Conservation (phyloP, 345 rosid genomes). For the Triadica sebifera region DNA sequence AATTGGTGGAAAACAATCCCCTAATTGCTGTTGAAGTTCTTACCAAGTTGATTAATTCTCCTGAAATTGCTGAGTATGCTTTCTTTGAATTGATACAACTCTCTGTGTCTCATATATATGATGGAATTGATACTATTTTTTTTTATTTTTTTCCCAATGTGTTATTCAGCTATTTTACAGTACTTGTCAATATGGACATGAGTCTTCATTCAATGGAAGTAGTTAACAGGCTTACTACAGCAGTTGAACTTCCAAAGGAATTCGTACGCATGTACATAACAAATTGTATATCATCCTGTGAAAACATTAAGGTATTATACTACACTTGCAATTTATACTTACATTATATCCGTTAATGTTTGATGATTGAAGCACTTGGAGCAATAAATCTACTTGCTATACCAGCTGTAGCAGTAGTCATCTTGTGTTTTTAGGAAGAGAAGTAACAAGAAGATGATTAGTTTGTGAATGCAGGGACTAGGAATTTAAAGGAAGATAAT, state of each 20-base stretch:
- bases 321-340: not conserved
- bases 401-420: not conserved
- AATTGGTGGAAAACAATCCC: slow-evolving; percentile 93
- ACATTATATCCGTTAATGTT: not conserved
- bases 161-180: slow-evolving; percentile 70
- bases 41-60: slow-evolving; percentile 78
- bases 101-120: not conserved
- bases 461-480: not conserved
- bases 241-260: slow-evolving; percentile 90
- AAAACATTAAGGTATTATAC: slow-evolving; percentile 69
- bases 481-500: not conserved
- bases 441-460: slow-evolving; percentile 5
- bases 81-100: slow-evolving; percentile 6
- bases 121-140: not conserved
- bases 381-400: not conserved
- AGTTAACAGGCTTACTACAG: slow-evolving; percentile 94
- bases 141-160: not conserved
- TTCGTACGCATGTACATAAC: slow-evolving; percentile 89
- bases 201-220: slow-evolving; percentile 99
- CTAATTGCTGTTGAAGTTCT: slow-evolving; percentile 91
- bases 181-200: slow-evolving; percentile 94
- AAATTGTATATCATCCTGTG: slow-evolving; percentile 91
- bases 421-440: not conserved
- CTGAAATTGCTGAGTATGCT: slow-evolving; percentile 85
- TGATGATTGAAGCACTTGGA: not conserved